These are phyloP conservation scores for Chrysopogon serrulatus DNA, from an alignment of 176 grass and related monocot genomes.

Conservation along the genomic window DNA sequence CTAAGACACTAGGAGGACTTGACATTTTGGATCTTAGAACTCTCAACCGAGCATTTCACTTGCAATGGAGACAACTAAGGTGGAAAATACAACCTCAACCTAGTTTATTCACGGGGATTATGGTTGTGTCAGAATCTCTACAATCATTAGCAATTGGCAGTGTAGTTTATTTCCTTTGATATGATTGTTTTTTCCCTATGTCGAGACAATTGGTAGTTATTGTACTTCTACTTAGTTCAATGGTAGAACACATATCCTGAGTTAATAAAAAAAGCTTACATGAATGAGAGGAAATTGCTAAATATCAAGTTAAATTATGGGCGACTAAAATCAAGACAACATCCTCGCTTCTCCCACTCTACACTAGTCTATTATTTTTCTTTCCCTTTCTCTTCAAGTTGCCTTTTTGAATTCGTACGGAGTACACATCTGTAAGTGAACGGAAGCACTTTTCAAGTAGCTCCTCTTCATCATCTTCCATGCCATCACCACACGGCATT, in stretches of 20 bases:
- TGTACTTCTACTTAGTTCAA: too few relatives aligned
- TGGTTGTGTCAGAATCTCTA: background rate
- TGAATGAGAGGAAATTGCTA: background rate
- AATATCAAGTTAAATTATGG: background rate
- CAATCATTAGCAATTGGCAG: background rate
- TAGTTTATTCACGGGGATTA: background rate
- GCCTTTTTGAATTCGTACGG: background rate
- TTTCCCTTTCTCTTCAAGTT: background rate
- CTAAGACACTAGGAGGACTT: background rate
- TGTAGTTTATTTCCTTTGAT: background rate
- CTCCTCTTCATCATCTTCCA: background rate
- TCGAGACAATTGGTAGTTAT: too few relatives aligned
- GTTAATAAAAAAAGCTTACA: background rate
- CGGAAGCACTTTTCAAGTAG: background rate
- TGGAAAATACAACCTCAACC: background rate
- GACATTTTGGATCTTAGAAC: background rate
- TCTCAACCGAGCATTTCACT: too few relatives aligned
- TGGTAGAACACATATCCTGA: too few relatives aligned
- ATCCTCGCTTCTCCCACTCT: background rate
- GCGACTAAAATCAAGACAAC: background rate
- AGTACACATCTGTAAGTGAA: background rate
- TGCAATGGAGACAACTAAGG: background rate
- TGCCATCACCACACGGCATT: background rate
- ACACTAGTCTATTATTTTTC: background rate
- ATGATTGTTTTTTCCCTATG: background rate